Evolutionary conservation across 2,329 filamentous ascomycete genomes (phyloP), one percentile per base, ranked within the genome.

Genomic region (Clonostachys chloroleuca): DNA sequence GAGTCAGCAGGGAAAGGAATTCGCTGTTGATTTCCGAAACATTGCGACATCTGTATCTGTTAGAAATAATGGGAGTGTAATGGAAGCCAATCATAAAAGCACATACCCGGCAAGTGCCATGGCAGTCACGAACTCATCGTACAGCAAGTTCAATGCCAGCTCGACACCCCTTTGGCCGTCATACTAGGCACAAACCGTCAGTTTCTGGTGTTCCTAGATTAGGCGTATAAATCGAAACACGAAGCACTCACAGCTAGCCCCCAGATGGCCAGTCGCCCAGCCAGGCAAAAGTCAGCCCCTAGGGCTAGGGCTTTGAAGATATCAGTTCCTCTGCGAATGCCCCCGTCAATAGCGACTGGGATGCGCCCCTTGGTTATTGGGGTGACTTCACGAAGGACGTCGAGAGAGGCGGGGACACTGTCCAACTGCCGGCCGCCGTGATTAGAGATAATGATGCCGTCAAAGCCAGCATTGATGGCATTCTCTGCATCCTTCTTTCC

Each of bases 151-250:
- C 45, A 73, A 46, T 35, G 60, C 67, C n/a, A 70, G 51, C 51
- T 70, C 69, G 3, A 64, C 60, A n/a, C 63, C 63, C 17, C 56
- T 54, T 45, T 66, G 56, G 4, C 62, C 63, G 34, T 61, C 52
- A 40, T 51, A 55, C 54, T 50, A n/a, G 12, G 16, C 65, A 14
- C 7, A 14, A 13, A 8, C 39, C 20, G 33, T 34, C 18, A 34
- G 9, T 14, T 20, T 5, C 24, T 3, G 12, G 10, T 14, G n/a
- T 34, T 2, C n/a, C 10, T n/a, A 34, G 18, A 24, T 13, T 36
- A 3, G 12, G 5, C 5, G 24, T 17, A 17, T 45, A 36, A 12
- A 18, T 33, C 10, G 4, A 34, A n/a, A 10, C 13, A 8, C 16
- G n/a, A 14, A 34, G 17, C 5, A 47, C 46, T 37, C 16, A 47